Conservation (phyloP, 257 asterid genomes). For the Gentiana macrophylla region DNA sequence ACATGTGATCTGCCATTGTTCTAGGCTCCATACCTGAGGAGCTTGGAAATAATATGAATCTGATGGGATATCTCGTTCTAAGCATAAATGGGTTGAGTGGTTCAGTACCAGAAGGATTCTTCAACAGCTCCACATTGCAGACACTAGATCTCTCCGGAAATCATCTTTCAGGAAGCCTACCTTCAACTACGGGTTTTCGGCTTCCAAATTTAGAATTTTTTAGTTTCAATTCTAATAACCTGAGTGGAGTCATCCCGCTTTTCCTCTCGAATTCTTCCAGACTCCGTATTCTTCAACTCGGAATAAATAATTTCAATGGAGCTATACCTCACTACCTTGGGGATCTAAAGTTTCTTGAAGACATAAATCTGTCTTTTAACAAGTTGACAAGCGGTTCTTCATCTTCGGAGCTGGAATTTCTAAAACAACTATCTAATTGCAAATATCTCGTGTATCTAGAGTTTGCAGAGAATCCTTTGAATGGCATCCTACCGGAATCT, state of each 20-base stretch:
- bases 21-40: no score
- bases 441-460: fast-evolving
- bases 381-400: not conserved
- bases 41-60: no score
- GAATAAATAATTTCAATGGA: conserved; percentile 13
- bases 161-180: no score
- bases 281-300: not conserved
- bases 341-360: not conserved
- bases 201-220: conserved; percentile 8
- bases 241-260: conserved; percentile 4
- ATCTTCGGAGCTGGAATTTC: not conserved
- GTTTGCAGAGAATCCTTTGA: not conserved
- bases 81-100: no score
- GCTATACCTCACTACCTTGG: conserved; percentile 14
- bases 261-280: conserved; percentile 1
- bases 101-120: no score
- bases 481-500: not conserved
- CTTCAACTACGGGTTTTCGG: not conserved
- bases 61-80: no score
- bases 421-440: not conserved
- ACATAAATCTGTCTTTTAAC: not conserved
- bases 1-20: no score
- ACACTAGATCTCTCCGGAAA: no score
- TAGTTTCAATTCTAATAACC: not conserved
- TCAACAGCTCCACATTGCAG: no score